These are phyloP conservation scores for Pestalotiopsis sp. DNA, from an alignment of 2,329 filamentous ascomycete species.

Conservation along the genomic window DNA sequence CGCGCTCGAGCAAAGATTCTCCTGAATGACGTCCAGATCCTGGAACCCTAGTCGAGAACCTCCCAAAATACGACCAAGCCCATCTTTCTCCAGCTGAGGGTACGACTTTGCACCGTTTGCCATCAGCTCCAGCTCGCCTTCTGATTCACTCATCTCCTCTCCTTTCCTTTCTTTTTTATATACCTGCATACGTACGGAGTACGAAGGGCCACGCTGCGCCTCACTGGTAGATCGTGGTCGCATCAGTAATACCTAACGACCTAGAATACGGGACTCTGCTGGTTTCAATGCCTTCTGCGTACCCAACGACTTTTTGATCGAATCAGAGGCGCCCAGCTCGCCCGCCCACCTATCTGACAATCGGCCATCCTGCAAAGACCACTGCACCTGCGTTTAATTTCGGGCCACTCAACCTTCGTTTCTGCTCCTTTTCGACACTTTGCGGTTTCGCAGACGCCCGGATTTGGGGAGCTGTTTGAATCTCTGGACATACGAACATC, in stretches of 20 bases:
- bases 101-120: not conserved
- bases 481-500: not conserved
- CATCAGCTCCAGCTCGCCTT: not conserved
- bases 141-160: not conserved
- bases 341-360: not conserved
- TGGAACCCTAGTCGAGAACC: not conserved
- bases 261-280: not conserved
- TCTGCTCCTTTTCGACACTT: slow-evolving; percentile 1
- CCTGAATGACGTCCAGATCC: slow-evolving; percentile 4
- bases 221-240: not conserved
- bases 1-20: slow-evolving; percentile 5
- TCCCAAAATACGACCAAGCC: not conserved
- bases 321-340: slow-evolving; percentile 27
- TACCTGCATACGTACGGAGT: slow-evolving; percentile 1
- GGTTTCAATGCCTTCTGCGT: slow-evolving; percentile 23
- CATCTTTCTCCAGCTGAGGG: not conserved
- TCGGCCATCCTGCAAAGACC: slow-evolving; percentile 5
- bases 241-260: slow-evolving; percentile 5
- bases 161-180: not conserved
- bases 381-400: not conserved
- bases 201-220: not conserved
- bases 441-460: slow-evolving; percentile 1
- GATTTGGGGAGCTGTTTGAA: not conserved
- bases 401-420: not conserved
- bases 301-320: slow-evolving; percentile 25